phyloP scores from a whole-genome alignment of 441 rosid species.

The Pelargonium fulgidum region DNA sequence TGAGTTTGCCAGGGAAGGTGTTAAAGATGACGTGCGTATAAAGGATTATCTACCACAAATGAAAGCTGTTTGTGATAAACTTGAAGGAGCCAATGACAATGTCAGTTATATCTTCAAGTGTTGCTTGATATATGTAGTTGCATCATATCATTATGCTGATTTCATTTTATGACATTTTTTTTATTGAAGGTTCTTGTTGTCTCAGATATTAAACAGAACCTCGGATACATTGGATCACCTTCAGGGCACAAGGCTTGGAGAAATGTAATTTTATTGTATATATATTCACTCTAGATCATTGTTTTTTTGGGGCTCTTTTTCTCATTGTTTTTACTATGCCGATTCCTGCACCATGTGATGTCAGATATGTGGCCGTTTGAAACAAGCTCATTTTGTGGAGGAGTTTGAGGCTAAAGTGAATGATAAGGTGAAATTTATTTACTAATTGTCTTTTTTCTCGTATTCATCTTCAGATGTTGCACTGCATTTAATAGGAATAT shows the following conservation, averaged over 20 bases:
- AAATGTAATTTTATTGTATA: conserved; percentile 37
- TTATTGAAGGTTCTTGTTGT: conserved; percentile 61
- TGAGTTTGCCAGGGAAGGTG: conserved; percentile 32
- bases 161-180: conserved; percentile 17
- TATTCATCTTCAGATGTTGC: background rate
- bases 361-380: conserved; percentile 54
- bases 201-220: conserved; percentile 60
- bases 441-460: background rate
- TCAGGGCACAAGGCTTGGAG: conserved; percentile 65
- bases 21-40: conserved; percentile 52
- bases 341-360: conserved; percentile 21
- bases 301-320: background rate
- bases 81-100: conserved; percentile 72
- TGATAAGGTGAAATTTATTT: conserved; percentile 40
- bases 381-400: conserved; percentile 47
- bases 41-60: conserved; percentile 79
- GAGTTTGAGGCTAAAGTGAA: conserved; percentile 59
- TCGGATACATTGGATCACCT: conserved; percentile 49
- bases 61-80: conserved; percentile 75
- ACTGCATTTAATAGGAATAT: background rate
- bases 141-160: conserved; percentile 21
- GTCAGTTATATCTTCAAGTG: conserved; percentile 27
- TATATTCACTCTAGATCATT: conserved; percentile 8
- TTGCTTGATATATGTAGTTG: conserved; percentile 1
- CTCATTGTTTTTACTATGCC: conserved; percentile 15